A percentile compares a stretch with the other conserved stretches of the same genome.
Conservation (phyloP, 2,329 filamentous ascomycete genomes). For the Paraconiothyrium brasiliense region DNA sequence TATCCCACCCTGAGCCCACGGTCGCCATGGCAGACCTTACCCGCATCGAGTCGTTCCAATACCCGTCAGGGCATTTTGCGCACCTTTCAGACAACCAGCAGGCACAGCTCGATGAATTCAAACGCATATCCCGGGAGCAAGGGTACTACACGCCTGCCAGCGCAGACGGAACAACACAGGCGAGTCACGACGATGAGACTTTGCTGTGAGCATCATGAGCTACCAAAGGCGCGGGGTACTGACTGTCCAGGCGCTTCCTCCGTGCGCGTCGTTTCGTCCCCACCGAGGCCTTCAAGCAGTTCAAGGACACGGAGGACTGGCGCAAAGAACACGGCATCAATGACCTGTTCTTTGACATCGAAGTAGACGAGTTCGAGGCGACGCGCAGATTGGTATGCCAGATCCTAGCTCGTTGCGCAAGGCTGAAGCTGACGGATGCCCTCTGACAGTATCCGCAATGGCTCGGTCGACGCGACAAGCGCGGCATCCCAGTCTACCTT, state of each 20-base stretch:
- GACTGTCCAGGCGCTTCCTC: conserved; percentile 74
- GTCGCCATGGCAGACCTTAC: conserved; percentile 46
- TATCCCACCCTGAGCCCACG: not conserved
- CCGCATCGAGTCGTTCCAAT: conserved; percentile 59
- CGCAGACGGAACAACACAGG: conserved; percentile 42
- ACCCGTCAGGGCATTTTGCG: conserved; percentile 81
- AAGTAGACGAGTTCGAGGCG: conserved; percentile 83
- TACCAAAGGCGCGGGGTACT: conserved; percentile 31
- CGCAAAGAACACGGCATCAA: conserved; percentile 80
- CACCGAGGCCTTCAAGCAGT: conserved; percentile 81
- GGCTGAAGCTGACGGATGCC: conserved; percentile 28
- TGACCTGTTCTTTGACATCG: conserved; percentile 84
- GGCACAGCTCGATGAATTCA: conserved; percentile 75
- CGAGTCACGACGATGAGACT: conserved; percentile 77
- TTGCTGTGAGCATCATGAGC: conserved; percentile 65
- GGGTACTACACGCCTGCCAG: conserved; percentile 67
- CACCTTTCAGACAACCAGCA: conserved; percentile 77
- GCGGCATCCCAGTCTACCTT: conserved; percentile 91
- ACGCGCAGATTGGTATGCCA: conserved; percentile 73
- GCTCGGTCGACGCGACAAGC: conserved; percentile 88
- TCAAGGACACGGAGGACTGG: conserved; percentile 90
- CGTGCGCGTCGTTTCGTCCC: conserved; percentile 84
- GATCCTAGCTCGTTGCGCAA: conserved; percentile 12
- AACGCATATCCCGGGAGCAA: conserved; percentile 70
- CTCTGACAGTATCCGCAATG: conserved; percentile 83